phyloP scores from a whole-genome alignment of 1,139 yeast genomes.

The Hyphopichia khmerensis region DNA sequence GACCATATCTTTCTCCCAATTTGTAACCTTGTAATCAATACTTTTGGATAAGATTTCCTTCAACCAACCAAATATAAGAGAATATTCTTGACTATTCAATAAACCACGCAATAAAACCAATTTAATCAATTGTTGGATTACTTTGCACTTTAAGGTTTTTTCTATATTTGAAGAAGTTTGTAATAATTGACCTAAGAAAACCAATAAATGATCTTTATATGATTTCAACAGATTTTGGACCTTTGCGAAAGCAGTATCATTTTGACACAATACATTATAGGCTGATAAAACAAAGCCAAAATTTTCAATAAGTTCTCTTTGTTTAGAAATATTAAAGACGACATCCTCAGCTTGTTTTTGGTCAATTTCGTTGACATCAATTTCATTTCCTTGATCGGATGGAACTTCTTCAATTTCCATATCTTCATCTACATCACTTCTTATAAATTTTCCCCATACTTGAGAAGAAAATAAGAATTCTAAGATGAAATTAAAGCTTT shows the following conservation, averaged over 20 bases:
- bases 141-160: conserved; percentile 63
- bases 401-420: conserved; percentile 10
- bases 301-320: conserved; percentile 60
- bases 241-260: background rate
- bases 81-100: conserved; percentile 53
- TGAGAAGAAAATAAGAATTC: conserved; percentile 30
- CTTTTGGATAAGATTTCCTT: conserved; percentile 50
- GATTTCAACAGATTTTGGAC: conserved; percentile 13
- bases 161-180: conserved; percentile 67
- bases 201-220: conserved; percentile 65
- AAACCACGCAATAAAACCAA: conserved; percentile 47
- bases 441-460: conserved; percentile 40
- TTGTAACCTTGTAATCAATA: conserved; percentile 41
- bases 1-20: conserved; percentile 31
- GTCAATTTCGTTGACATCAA: conserved; percentile 17
- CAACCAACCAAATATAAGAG: conserved; percentile 64
- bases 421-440: conserved; percentile 14
- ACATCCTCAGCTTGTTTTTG: conserved; percentile 15
- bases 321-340: conserved; percentile 49
- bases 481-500: conserved; percentile 48
- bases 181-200: conserved; percentile 63
- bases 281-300: conserved; percentile 52
- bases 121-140: conserved; percentile 63
- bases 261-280: conserved; percentile 16
- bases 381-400: conserved; percentile 4